Base-by-base conservation (phyloP, 805 yeast genomes). In the Wickerhamiella sorbophila region DNA sequence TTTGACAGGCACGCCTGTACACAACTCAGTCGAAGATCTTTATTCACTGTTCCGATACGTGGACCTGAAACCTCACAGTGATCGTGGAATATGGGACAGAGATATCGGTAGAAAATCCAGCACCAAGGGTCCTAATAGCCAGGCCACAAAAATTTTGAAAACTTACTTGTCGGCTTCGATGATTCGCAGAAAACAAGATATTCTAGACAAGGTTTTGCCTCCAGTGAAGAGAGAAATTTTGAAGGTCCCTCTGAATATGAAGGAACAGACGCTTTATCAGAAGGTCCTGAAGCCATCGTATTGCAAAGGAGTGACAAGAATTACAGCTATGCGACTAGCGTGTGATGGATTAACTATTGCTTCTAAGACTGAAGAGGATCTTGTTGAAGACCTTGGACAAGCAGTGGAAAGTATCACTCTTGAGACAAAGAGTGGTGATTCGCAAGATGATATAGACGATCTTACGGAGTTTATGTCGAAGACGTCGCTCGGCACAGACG, bases 1-100 rank as follows among this genome's bases (percentile, higher is more conserved):
- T 22, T 59, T 76, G 4, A 73, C 80, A 1, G 83, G 83, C 41
- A 76, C 83, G 0, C 83, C 82, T 0, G 56, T 77, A 32, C 82
- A 76, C 55, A 76, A 76, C 48, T 63, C 61, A 31, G 59, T 72
- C 38, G 67, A 61, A 36, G 83, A 77, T 40, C 54, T 76, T 14
- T 70, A 66, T 48, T 65, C 80, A 1, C 54, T 74, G 18, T 57
- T 77, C 31, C 47, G 57, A 20, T 76, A 71, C 50, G 37, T 67
- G 6, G 39, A 48, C 10, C 52, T 59, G 26, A 34, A 42, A 12
- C 65, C 64, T 3, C 49, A 51, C 31, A 21, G 44, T 10, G 52
- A 54, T 15, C 39, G 46, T 3, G 36, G 37, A 1, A 35, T 41
- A 8, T 61, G 61, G 61, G 47, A 49, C 20, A 40, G 34, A 6